Percentiles rank a stretch among this genome's conserved stretches.
Evolutionary conservation across 345 rosid species (phyloP).

Genomic region (Syzygium aromaticum): DNA sequence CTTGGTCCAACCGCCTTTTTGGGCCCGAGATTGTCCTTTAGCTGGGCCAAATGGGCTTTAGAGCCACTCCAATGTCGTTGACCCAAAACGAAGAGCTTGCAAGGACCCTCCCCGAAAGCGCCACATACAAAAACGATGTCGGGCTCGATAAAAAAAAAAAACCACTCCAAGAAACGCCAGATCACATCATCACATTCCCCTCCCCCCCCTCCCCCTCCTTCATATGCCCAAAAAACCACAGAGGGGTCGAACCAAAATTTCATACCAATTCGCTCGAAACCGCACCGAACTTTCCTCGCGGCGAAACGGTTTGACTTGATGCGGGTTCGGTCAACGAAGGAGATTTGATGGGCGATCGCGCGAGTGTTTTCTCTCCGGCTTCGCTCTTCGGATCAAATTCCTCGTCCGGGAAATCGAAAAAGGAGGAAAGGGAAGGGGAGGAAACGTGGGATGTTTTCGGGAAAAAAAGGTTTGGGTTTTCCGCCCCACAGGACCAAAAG

Average conservation of each 20-base stretch:
- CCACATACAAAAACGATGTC: neutral
- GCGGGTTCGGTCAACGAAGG: rapidly evolving
- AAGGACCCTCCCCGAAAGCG: neutral
- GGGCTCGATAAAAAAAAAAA: too few relatives aligned
- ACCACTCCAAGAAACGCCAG: neutral
- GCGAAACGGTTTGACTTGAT: neutral
- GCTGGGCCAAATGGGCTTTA: neutral
- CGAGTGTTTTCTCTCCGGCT: neutral
- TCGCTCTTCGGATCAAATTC: neutral
- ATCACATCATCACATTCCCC: neutral
- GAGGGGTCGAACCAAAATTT: neutral
- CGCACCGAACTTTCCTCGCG: neutral
- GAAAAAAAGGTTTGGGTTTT: too few relatives aligned
- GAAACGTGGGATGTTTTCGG: neutral
- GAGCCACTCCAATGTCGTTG: neutral
- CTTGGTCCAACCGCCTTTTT: neutral
- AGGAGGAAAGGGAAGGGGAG: too few relatives aligned
- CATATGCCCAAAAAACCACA: neutral
- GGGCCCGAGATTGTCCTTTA: neutral
- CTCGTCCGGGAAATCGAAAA: too few relatives aligned
- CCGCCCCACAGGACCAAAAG: neutral
- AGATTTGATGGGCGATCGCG: neutral
- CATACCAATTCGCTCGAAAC: neutral
- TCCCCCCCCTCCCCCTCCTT: neutral
- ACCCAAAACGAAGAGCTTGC: neutral